Evolutionary conservation across 148 eudicot genomes (phyloP).

Genomic region (Persicaria tinctoria): DNA sequence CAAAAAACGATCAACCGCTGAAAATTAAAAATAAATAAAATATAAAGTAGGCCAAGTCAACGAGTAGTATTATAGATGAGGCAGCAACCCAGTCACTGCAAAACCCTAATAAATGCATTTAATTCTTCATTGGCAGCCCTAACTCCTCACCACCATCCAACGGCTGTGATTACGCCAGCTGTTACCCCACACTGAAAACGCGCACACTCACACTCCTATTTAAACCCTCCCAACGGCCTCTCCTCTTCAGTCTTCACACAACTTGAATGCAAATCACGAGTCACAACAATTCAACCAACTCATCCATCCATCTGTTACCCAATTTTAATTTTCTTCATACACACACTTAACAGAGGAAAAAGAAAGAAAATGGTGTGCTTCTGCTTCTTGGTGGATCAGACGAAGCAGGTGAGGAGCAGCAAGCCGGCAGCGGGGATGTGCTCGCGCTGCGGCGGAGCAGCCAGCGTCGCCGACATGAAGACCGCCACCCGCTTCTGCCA

Average conservation of each 20-base stretch:
- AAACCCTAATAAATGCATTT: background rate
- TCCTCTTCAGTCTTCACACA: background rate
- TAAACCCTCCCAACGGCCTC: background rate
- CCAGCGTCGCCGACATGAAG: constrained; percentile 79
- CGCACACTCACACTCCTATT: background rate
- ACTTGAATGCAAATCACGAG: background rate
- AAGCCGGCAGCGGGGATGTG: constrained; percentile 80
- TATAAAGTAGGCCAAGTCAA: background rate
- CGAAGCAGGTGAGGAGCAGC: constrained; percentile 40
- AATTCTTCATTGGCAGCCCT: background rate
- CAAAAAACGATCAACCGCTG: no score
- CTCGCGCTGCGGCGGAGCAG: constrained; percentile 73
- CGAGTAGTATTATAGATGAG: background rate
- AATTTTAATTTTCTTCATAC: background rate
- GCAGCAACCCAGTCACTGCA: background rate
- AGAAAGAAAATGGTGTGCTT: constrained; percentile 51
- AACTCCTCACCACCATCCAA: background rate
- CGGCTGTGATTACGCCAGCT: background rate
- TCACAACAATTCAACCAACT: background rate
- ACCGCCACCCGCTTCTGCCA: constrained; percentile 69
- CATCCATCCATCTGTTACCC: background rate
- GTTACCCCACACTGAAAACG: background rate
- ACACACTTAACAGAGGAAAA: background rate
- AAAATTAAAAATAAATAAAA: background rate
- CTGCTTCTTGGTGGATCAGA: constrained; percentile 76